Conservation (phyloP, 257 asterid genomes). For the Gynochthodes officinalis region DNA sequence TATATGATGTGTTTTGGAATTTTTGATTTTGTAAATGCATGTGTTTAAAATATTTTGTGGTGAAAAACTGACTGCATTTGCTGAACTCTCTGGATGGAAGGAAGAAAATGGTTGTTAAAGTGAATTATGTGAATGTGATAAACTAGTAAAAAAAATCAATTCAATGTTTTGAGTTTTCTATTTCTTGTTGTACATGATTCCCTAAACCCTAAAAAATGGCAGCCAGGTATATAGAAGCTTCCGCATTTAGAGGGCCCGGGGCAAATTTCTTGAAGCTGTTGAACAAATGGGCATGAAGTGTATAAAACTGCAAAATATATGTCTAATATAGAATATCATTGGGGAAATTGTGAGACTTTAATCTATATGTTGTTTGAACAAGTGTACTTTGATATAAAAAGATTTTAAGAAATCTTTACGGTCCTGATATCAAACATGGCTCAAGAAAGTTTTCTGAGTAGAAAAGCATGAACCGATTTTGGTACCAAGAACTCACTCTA, state of each 20-base stretch:
- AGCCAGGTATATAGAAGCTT: too few relatives aligned
- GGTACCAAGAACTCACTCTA: neutral
- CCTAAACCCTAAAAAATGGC: too few relatives aligned
- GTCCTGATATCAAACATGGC: neutral
- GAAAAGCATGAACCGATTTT: neutral
- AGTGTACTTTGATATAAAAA: neutral
- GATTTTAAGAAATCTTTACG: neutral
- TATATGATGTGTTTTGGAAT: neutral
- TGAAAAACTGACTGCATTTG: too few relatives aligned
- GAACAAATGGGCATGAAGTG: neutral
- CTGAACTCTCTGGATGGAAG: too few relatives aligned
- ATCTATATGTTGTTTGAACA: neutral
- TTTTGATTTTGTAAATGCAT: neutral
- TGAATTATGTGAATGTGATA: neutral
- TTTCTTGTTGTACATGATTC: neutral
- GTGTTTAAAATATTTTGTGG: neutral
- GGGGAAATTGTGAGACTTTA: neutral
- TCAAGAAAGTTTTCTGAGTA: neutral
- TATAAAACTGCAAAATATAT: too few relatives aligned
- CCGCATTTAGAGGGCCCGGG: too few relatives aligned
- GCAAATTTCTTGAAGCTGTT: neutral
- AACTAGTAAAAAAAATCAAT: neutral
- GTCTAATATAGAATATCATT: neutral
- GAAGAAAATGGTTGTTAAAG: neutral
- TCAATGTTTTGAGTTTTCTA: too few relatives aligned